Percentiles rank a stretch among this genome's conserved stretches.
Evolutionary conservation across 805 yeast species (phyloP).

Genomic region (Suhomyces tanzawaensis): DNA sequence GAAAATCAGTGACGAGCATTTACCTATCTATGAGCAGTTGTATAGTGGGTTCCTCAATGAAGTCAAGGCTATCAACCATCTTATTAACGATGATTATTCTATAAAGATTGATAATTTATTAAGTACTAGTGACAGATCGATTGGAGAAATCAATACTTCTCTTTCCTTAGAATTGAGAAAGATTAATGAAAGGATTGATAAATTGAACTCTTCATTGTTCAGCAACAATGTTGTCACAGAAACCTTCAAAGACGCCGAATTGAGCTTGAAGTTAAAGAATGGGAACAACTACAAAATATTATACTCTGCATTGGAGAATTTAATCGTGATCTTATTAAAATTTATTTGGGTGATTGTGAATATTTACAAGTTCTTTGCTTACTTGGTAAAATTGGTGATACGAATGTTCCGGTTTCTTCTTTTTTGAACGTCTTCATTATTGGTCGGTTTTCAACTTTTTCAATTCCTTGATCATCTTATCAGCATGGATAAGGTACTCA

Average conservation of each 20-base stretch:
- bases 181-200: constrained; percentile 48
- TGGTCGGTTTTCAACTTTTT: constrained; percentile 15
- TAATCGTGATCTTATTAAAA: constrained; percentile 52
- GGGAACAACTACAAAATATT: constrained; percentile 35
- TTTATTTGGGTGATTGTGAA: constrained; percentile 57
- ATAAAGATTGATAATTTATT: constrained; percentile 58
- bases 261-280: constrained; percentile 15
- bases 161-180: constrained; percentile 59
- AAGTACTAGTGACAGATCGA: constrained; percentile 62
- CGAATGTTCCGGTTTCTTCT: constrained; percentile 8
- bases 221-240: constrained; percentile 21
- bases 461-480: constrained; percentile 19
- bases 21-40: constrained; percentile 34
- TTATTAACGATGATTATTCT: constrained; percentile 45
- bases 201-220: constrained; percentile 35
- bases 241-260: constrained; percentile 17
- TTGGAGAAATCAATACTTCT: constrained; percentile 73
- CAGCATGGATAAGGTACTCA: constrained; percentile 24
- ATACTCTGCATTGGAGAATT: constrained; percentile 49
- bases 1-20: constrained; percentile 29
- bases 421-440: constrained; percentile 6
- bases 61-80: constrained; percentile 31
- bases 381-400: constrained; percentile 16
- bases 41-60: constrained; percentile 34
- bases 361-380: constrained; percentile 36